Percentiles rank a stretch among this genome's conserved stretches.
Conservation (phyloP, 345 rosid species). For the Corymbia maculata region DNA sequence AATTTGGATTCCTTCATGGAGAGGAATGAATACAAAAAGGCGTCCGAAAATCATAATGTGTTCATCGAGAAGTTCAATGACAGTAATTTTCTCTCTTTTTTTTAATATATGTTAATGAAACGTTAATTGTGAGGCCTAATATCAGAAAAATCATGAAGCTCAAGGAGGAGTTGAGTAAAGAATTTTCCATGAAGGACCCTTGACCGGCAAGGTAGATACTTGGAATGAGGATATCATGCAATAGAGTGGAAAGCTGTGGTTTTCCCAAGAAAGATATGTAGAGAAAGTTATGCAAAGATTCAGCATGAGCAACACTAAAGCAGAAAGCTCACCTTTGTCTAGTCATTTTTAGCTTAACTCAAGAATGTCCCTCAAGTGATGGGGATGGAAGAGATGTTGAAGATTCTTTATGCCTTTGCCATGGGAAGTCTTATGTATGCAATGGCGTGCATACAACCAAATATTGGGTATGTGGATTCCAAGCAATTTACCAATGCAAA, state of each 20-base stretch:
- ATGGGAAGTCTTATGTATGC: neutral
- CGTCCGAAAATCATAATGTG: neutral
- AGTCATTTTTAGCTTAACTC: neutral
- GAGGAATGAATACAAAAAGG: neutral
- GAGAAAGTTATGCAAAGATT: neutral
- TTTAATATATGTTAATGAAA: neutral
- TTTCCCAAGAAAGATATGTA: neutral
- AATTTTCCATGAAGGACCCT: neutral
- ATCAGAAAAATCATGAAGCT: too few species aligned
- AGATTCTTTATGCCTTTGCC: neutral
- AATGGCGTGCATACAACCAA: neutral
- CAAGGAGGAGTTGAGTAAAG: neutral
- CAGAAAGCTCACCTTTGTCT: neutral
- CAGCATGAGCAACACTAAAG: neutral
- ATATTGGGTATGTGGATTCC: neutral
- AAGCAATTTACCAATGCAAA: too few species aligned
- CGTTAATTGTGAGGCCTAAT: too few species aligned
- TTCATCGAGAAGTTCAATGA: neutral
- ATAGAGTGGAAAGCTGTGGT: neutral
- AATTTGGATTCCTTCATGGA: neutral
- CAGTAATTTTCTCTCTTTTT: neutral
- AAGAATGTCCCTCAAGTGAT: neutral
- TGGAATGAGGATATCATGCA: neutral
- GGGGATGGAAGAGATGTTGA: neutral
- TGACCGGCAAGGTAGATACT: neutral